Evolutionary conservation across 1,284 basidiomycete species (phyloP), one percentile per base, ranked within the genome.

Genomic region (Fomes fomentarius): DNA sequence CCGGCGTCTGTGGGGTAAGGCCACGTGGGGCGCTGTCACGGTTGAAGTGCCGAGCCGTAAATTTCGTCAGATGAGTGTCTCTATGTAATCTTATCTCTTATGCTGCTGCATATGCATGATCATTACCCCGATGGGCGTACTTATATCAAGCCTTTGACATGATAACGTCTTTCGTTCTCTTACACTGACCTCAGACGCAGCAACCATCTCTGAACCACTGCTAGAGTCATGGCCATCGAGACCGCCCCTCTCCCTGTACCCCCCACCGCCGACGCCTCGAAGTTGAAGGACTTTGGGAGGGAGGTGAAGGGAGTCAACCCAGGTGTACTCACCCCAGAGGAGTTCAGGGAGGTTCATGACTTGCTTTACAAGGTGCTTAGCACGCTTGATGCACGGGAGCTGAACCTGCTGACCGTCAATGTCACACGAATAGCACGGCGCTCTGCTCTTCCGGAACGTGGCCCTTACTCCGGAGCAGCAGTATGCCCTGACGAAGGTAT

Each of bases 391-490:
- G 12, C 19, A 11, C 10, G 1, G 41, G 4, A 21, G 33, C 30
- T n/a, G 10, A 22, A 8, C 6, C 19, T n/a, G 38, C 50, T 55
- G 39, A 57, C 15, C 33, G 12, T 17, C 47, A 47, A 30, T 30
- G 28, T 12, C 7, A 26, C 11, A 10, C 52, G 19, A 49, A 17
- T 57, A 94, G 91, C 78, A 94, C 63, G 81, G 82, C 47, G 82
- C 81, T 30, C 78, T 95, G 28, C 77, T 94, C 50, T 94, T 94
- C 76, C 80, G 88, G 52, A 72, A 88, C 65, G 79, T 79, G 30
- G 74, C 80, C 33, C 69, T 94, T 25, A 83, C 85, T 2, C 92
- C 93, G 0, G 89, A 92, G 70, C 86, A 92, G 67, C 93, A 94
- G 67, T 93, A 88, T 70, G 83, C 83, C 19, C 71, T 94, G 55